Base-by-base conservation (phyloP, 2,329 filamentous ascomycete genomes). In the Aspergillus niger region DNA sequence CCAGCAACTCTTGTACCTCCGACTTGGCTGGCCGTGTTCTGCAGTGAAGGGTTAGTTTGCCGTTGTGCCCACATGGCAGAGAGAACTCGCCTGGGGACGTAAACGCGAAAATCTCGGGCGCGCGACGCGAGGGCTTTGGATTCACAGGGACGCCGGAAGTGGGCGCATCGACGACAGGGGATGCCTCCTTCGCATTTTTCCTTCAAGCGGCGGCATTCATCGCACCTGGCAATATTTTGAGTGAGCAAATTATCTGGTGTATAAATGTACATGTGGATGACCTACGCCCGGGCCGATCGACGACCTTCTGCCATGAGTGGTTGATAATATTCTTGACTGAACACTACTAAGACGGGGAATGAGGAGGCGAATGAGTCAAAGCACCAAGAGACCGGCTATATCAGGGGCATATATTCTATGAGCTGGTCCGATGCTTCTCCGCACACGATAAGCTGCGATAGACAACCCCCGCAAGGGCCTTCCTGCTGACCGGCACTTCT, bases 121-220 rank as follows among this genome's bases (percentile, higher is more conserved):
- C 10, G 3, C 15, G 49, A 56, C 5, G 28, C 47, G 8, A 51
- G 47, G 32, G 32, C 48, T 26, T 53, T 59, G 30, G 64, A 64
- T 38, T 64, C 63, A 57, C 65, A 67, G 3, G 32, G 28, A 0
- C 61, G 65, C 8, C 50, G 57, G 3, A 63, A 59, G 11, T 64
- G 59, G 15, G 56, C 49, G 41, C 65, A 67, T 47, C 64, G 55
- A 13, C 56, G 48, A 22, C 65, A 67, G 7, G 65, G 65, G 17
- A 57, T 60, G 8, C 64, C 64, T 7, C 65, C 64, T 32, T 66
- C 60, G 43, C 65, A 67, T 52, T 63, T 65, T 28, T 66, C 65
- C 50, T 67, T 67, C 24, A 66, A 30, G 15, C 61, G 50, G 11
- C 65, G 64, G 32, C 65, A 67, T 41, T 59, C 49, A 20, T 64